Percentiles rank a stretch among this genome's conserved stretches.
Conservation (phyloP, 169 alveolate genomes). For the Cyclospora cayetanensis region DNA sequence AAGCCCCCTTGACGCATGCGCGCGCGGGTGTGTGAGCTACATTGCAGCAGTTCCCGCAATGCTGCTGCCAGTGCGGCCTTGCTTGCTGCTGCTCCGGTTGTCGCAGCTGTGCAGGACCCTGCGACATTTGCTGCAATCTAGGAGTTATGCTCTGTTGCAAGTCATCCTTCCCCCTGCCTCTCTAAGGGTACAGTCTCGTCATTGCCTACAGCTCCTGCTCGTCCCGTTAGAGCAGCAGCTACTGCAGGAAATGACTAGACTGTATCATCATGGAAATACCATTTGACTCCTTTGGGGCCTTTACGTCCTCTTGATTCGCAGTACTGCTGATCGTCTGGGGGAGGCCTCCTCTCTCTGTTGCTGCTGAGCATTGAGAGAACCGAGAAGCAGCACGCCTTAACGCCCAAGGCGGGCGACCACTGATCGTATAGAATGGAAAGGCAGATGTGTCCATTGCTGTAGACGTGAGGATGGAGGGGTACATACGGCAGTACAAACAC, state of each 20-base stretch:
- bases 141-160: too few relatives aligned
- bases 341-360: slow-evolving; percentile 70
- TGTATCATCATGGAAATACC: slow-evolving; percentile 79
- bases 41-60: too few relatives aligned
- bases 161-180: too few relatives aligned
- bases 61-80: too few relatives aligned
- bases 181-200: too few relatives aligned
- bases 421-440: slow-evolving; percentile 86
- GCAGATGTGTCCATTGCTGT: slow-evolving; percentile 95
- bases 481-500: slow-evolving; percentile 69
- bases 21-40: too few relatives aligned
- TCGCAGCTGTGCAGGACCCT: too few relatives aligned
- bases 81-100: too few relatives aligned
- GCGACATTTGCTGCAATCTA: too few relatives aligned
- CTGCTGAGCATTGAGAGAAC: slow-evolving; percentile 79
- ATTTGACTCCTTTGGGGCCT: slow-evolving; percentile 76
- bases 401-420: slow-evolving; percentile 82
- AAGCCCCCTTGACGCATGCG: too few relatives aligned
- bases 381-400: slow-evolving; percentile 72
- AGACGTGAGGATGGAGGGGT: slow-evolving; percentile 95
- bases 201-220: not conserved
- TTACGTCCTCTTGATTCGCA: slow-evolving; percentile 70
- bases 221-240: not conserved
- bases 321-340: slow-evolving; percentile 75
- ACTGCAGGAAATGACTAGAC: slow-evolving; percentile 38